Evolutionary conservation across 2,329 filamentous ascomycete species (phyloP), one percentile per base, ranked within the genome.

Genomic region (Chaetomium strumarium): DNA sequence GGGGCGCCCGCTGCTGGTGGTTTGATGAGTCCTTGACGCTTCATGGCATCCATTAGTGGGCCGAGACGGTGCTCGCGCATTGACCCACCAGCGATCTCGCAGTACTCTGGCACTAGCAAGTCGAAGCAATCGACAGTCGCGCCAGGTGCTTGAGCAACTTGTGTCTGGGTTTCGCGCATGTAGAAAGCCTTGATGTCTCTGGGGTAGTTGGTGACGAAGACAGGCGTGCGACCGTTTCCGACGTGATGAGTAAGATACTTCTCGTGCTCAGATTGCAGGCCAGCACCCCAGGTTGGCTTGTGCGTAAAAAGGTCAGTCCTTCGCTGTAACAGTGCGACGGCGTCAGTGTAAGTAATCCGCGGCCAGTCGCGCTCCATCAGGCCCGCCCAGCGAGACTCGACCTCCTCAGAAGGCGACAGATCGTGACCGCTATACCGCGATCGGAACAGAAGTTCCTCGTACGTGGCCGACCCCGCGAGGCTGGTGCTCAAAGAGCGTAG

Each of bases 121-220:
- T 96, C 91, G 66, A 96, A 96, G 71, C 90, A 95, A 55, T 90
- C 88, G 12, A 90, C 90, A 5, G 90, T 95, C 7, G 58, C 36
- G 16, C 50, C 51, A 7, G 53, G 50, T 17, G 14, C 38, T 8
- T n/a, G 41, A n/a, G 55, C 17, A 16, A 39, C 33, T n/a, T 54
- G 2, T 6, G 38, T 12, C 43, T 50, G 57, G 37, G 48, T 71
- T 49, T 70, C 69, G 39, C 68, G 72, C 76, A 79, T 79, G 67
- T 79, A 99, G 71, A 97, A 99, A 11, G 92, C 89, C 71, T 99
- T 99, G 67, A 93, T 83, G 44, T 77, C 75, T 59, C 81, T 81
- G n/a, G 93, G 93, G 66, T 96, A 99, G 67, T 96, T 79, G 13
- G 91, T 97, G 58, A 99, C 84, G 66, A 97, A 97, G 41, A 97